A percentile compares a stretch with the other conserved stretches of the same genome.
These are phyloP conservation scores for Thielaviopsis ethacetica DNA, from an alignment of 2,329 filamentous ascomycete genomes.

Conservation along the genomic window DNA sequence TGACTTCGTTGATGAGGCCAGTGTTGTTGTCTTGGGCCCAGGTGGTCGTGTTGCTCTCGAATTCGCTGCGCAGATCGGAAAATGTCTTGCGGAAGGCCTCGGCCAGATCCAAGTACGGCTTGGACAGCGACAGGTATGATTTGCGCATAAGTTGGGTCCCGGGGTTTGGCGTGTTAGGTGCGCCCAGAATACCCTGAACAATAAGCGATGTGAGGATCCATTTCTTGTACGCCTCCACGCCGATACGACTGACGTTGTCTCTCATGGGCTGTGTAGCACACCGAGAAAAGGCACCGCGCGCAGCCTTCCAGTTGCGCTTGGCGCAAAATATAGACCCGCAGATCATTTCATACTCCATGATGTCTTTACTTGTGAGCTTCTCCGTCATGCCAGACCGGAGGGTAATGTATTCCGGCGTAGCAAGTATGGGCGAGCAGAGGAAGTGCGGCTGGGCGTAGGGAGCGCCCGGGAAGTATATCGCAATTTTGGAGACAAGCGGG, in stretches of 20 bases:
- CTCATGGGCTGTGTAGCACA: constrained; percentile 50
- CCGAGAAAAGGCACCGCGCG: constrained; percentile 44
- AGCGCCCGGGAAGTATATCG: constrained; percentile 46
- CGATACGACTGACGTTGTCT: constrained; percentile 55
- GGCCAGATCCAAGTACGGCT: constrained; percentile 55
- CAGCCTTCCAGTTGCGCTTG: constrained; percentile 43
- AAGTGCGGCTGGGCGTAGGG: constrained; percentile 19
- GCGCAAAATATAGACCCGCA: constrained; percentile 49
- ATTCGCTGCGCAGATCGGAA: constrained; percentile 41
- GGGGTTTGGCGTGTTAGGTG: background rate
- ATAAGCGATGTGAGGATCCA: constrained; percentile 69
- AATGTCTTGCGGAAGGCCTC: constrained; percentile 42
- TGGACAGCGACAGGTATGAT: constrained; percentile 32
- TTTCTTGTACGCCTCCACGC: constrained; percentile 83
- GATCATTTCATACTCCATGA: constrained; percentile 52
- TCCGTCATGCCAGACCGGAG: constrained; percentile 39
- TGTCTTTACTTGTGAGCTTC: constrained; percentile 30
- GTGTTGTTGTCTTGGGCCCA: constrained; percentile 61
- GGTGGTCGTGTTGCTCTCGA: constrained; percentile 36
- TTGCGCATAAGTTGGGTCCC: constrained; percentile 2
- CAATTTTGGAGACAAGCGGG: constrained; percentile 45
- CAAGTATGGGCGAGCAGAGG: constrained; percentile 29
- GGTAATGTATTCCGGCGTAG: constrained; percentile 42
- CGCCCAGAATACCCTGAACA: constrained; percentile 37
- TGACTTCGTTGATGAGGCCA: constrained; percentile 52